Evolutionary conservation across 306 rosid species (phyloP), one percentile per base, ranked within the genome.

Genomic region (Cucurbita moschata): DNA sequence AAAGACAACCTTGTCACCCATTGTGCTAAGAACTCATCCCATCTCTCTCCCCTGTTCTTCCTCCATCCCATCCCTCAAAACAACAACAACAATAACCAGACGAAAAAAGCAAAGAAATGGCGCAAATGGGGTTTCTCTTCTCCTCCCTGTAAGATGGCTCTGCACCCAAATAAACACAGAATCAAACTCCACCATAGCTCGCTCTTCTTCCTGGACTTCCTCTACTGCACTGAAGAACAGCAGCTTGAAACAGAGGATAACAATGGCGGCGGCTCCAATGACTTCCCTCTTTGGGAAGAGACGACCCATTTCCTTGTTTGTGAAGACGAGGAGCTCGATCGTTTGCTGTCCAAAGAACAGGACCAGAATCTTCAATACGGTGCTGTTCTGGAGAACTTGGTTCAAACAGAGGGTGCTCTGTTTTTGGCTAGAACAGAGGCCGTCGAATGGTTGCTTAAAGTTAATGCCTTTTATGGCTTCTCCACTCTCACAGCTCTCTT

Each of bases 1-100:
- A 90, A 88, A 83, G 87, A 88, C 96, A 90, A 88, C 88, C 89
- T 83, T 88, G 90, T 86, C 84, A 81, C 86, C 81, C 92, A 80
- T 83, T 86, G 76, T 77, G 88, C 81, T 77, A 67, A 80, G 66
- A 78, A 12, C 52, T 12, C 75, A 78, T 49, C 54, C 15, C 54
- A 77, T 88, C 78, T 26, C 73, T 74, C 76, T 61, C 78, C 26
- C 75, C 49, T 10, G 44, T 30, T 66, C 39, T 66, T 68, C 19
- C 18, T 67, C 71, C 35, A 40, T 10, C 64, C 61, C 67, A 62
- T 26, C 18, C 12, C 65, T 1, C 42, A 11, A 59, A 30, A 35
- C 5, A 26, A 4, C n/a, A 13, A 30, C 5, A 59, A 61, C 23
- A 37, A 58, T 12, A 46, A 6, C 10, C n/a, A 19, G 37, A 16